phyloP scores from a whole-genome alignment of 768 basidiomycete species.

The Scleroderma citrinum region DNA sequence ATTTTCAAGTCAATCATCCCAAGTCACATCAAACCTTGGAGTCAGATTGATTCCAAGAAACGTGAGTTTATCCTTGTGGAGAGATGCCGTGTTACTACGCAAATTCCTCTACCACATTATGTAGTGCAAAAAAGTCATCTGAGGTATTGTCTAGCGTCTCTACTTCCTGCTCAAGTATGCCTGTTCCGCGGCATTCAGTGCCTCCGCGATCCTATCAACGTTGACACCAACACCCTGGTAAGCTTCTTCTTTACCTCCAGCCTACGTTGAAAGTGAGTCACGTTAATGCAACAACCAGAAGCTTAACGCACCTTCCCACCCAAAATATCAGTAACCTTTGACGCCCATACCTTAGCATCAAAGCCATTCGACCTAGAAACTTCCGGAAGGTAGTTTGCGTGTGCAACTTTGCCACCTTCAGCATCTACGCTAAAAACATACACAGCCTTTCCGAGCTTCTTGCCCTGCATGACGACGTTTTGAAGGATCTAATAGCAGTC shows the following conservation, averaged over 20 bases:
- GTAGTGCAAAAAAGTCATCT: neutral
- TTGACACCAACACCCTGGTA: slow-evolving; percentile 85
- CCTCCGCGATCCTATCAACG: slow-evolving; percentile 57
- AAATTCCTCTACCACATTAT: no score
- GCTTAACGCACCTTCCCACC: slow-evolving; percentile 76
- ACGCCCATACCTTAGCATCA: slow-evolving; percentile 88
- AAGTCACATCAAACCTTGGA: neutral
- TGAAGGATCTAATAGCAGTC: slow-evolving; percentile 56
- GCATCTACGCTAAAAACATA: slow-evolving; percentile 83
- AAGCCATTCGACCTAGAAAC: slow-evolving; percentile 56
- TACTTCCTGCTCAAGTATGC: slow-evolving; percentile 26
- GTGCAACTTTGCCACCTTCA: slow-evolving; percentile 70
- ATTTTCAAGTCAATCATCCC: neutral
- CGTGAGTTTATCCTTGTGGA: neutral
- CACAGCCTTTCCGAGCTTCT: slow-evolving; percentile 73
- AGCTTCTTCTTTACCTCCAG: slow-evolving; percentile 91
- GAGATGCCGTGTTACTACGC: no score
- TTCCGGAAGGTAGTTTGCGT: slow-evolving; percentile 78
- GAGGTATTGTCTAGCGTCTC: neutral
- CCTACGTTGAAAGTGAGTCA: slow-evolving; percentile 39
- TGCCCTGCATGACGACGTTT: slow-evolving; percentile 68
- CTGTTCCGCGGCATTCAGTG: slow-evolving; percentile 49
- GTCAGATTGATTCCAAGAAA: neutral
- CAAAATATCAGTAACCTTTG: slow-evolving; percentile 66
- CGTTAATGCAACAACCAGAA: neutral